These are phyloP conservation scores for Leishmania turanica DNA, from an alignment of 208 protist species.

Conservation along the genomic window DNA sequence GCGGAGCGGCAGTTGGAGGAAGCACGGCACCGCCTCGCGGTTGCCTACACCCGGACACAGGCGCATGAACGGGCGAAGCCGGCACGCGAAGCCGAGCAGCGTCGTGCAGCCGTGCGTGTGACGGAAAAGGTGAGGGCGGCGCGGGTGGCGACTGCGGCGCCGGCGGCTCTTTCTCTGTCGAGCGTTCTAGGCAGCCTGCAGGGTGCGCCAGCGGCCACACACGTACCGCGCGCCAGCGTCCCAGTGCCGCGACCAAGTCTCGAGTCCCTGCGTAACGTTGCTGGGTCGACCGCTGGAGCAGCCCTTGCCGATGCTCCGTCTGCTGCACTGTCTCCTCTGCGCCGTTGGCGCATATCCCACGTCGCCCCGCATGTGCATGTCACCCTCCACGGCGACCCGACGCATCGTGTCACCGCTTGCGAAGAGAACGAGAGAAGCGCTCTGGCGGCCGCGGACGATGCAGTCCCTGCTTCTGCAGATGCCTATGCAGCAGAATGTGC, in stretches of 20 bases:
- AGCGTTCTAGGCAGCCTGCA: conserved; percentile 22
- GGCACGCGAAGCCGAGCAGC: conserved; percentile 18
- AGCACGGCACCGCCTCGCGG: conserved; percentile 52
- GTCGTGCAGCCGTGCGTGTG: conserved; percentile 28
- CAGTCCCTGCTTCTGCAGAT: not conserved
- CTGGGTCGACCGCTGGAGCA: not conserved
- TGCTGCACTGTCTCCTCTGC: not conserved
- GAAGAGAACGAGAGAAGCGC: not conserved
- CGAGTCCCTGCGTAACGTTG: not conserved
- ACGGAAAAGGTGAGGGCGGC: conserved; percentile 29
- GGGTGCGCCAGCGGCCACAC: conserved; percentile 10
- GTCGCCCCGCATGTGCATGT: conserved; percentile 24
- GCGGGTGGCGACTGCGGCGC: conserved; percentile 20
- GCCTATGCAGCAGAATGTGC: conserved; percentile 5
- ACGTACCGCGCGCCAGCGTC: conserved; percentile 3
- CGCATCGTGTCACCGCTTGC: not conserved
- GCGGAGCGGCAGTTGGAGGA: conserved; percentile 53
- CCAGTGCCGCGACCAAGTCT: conserved; percentile 6
- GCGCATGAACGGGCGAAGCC: conserved; percentile 18
- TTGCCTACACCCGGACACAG: conserved; percentile 34
- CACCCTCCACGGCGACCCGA: not conserved
- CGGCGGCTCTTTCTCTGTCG: conserved; percentile 2
- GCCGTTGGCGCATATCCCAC: conserved; percentile 19
- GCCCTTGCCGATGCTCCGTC: not conserved
- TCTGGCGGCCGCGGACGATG: not conserved